These are phyloP conservation scores for Leccinum variicolor DNA, from an alignment of 768 basidiomycete genomes.

Conservation along the genomic window DNA sequence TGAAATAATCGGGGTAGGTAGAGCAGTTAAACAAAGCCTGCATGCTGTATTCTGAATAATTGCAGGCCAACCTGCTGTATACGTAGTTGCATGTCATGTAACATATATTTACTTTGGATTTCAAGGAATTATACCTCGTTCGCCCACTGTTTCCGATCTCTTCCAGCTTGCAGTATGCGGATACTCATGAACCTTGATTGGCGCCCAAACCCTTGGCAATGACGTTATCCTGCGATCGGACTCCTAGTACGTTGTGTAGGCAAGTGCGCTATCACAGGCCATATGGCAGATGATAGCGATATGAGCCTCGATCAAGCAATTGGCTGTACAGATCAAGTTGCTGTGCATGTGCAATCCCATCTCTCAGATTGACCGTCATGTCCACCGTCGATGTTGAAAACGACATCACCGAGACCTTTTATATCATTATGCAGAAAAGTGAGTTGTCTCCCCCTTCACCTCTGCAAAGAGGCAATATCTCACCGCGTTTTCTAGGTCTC, in stretches of 20 bases:
- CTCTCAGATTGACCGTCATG: not conserved
- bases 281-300: not conserved
- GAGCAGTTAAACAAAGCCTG: not conserved
- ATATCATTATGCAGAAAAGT: conserved; percentile 7
- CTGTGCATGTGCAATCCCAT: not conserved
- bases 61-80: not conserved
- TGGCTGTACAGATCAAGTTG: not conserved
- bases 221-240: not conserved
- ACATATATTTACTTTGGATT: not conserved
- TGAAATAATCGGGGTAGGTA: not conserved
- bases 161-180: not conserved
- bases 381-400: not conserved
- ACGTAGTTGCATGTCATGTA: not conserved
- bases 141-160: not conserved
- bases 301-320: not conserved
- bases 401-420: not conserved
- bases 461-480: not conserved
- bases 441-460: too few relatives aligned
- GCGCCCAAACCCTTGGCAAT: not conserved
- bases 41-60: not conserved
- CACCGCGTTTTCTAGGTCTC: not conserved
- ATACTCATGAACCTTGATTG: not conserved
- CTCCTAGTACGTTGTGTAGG: not conserved
- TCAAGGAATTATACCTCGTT: not conserved
- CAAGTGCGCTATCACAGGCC: not conserved